These are phyloP conservation scores for Mycena vitilis DNA, from an alignment of 768 basidiomycete species.

Conservation along the genomic window DNA sequence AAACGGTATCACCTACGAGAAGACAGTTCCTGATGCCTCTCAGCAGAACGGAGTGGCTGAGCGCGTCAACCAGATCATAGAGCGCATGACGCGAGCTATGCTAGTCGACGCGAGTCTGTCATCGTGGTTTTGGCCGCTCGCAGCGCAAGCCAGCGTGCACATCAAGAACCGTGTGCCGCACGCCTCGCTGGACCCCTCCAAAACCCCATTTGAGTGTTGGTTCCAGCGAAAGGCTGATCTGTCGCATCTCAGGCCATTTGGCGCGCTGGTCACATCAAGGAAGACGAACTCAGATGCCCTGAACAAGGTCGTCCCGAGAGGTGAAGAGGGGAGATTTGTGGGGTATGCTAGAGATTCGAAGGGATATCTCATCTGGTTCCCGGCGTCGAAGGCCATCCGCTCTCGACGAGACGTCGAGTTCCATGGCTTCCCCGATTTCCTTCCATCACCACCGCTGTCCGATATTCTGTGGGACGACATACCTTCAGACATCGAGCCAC, in stretches of 20 bases:
- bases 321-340: constrained; percentile 31
- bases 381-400: constrained; percentile 20
- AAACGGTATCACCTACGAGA: constrained; percentile 39
- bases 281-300: constrained; percentile 22
- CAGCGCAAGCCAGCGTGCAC: constrained; percentile 21
- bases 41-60: constrained; percentile 44
- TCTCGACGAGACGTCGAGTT: constrained; percentile 30
- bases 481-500: constrained; percentile 11
- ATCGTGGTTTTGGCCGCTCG: constrained; percentile 36
- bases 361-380: constrained; percentile 38
- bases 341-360: constrained; percentile 36
- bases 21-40: constrained; percentile 39
- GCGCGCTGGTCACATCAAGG: constrained; percentile 28
- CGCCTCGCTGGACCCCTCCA: background rate
- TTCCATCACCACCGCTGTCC: constrained; percentile 28
- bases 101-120: constrained; percentile 29
- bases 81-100: constrained; percentile 35
- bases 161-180: constrained; percentile 33
- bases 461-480: constrained; percentile 35
- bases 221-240: constrained; percentile 3
- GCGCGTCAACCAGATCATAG: constrained; percentile 36
- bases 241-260: constrained; percentile 30
- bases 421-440: constrained; percentile 30
- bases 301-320: constrained; percentile 11
- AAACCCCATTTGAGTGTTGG: constrained; percentile 31